Evolutionary conservation across 345 rosid genomes (phyloP), one percentile per base, ranked within the genome.

Genomic region (Lepidium sativum): DNA sequence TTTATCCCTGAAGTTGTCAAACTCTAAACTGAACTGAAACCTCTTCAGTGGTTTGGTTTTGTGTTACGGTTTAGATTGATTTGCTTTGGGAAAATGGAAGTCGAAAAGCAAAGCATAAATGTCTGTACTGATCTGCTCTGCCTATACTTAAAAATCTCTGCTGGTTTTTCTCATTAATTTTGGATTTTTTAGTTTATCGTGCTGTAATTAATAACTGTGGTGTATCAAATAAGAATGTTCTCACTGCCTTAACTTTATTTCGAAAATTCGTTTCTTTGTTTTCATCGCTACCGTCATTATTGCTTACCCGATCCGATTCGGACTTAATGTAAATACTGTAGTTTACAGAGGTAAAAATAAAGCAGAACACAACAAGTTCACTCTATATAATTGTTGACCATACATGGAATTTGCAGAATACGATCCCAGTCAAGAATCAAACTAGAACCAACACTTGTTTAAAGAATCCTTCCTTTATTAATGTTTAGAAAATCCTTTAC

Each of bases 1-100:
- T 76, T 76, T 59, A 84, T 88, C 53, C 96, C 96, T 3, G 96
- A 88, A 67, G 78, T 88, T 33, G 87, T 85, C 60, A 83, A 82
- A 79, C 89, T 85, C 44, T 87, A 63, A 63, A 61, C 57, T 53
- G 7, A 54, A 25, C 29, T 25, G 6, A 37, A 53, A 41, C 56
- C 13, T 47, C 21, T 57, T 57, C 5, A 42, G 23, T 44, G 63
- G 57, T 68, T 39, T 68, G 51, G 6, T 39, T 57, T 37, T 39
- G 42, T 68, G 20, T 32, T 25, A 38, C 34, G 58, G 57, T 68
- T 58, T 49, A 49, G 65, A 27, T 67, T 58, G 51, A 68, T 59
- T 38, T 58, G 52, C 6, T 60, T 44, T 69, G 32, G 60, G 53
- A 58, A 42, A 50, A 21, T 53, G 41, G 14, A 47, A 45, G 51